Conservation (phyloP, 2,329 filamentous ascomycete genomes). For the Fusarium phyllophilum region DNA sequence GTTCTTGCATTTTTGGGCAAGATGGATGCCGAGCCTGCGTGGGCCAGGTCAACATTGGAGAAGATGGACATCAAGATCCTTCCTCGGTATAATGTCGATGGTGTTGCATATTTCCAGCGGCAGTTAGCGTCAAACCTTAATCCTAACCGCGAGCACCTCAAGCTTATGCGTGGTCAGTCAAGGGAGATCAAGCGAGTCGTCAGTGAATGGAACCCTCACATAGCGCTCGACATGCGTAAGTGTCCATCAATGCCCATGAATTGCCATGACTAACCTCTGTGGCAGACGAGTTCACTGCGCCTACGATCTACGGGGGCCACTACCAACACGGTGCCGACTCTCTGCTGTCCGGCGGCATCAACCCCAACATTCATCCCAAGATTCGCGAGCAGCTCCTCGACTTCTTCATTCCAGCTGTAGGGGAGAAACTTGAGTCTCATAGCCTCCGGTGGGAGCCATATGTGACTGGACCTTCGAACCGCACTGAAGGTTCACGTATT, state of each 20-base stretch:
- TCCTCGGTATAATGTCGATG: constrained; percentile 13
- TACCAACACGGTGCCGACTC: constrained; percentile 12
- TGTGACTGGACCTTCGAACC: background rate
- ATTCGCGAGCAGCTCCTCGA: constrained; percentile 9
- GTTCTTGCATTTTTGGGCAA: constrained; percentile 6
- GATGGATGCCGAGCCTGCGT: constrained; percentile 14
- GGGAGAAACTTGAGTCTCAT: background rate
- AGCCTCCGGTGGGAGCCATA: constrained; percentile 13
- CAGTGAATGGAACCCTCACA: constrained; percentile 10
- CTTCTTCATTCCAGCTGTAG: constrained; percentile 14
- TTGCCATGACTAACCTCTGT: fast-evolving
- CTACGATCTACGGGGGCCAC: constrained; percentile 1
- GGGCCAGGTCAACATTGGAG: constrained; percentile 4
- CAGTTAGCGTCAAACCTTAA: constrained; percentile 8
- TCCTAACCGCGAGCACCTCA: constrained; percentile 10
- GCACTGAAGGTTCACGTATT: background rate
- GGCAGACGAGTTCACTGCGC: background rate
- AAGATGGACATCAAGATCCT: constrained; percentile 28
- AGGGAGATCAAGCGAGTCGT: constrained; percentile 2
- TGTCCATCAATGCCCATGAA: fast-evolving
- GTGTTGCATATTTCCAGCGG: constrained; percentile 21
- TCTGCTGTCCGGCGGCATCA: background rate
- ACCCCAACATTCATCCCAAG: constrained; percentile 7
- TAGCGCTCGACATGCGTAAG: constrained; percentile 14
- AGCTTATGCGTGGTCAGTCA: constrained; percentile 5